Evolutionary conservation across 2,329 filamentous ascomycete species (phyloP).

Genomic region (Dothideomycetes sp.): DNA sequence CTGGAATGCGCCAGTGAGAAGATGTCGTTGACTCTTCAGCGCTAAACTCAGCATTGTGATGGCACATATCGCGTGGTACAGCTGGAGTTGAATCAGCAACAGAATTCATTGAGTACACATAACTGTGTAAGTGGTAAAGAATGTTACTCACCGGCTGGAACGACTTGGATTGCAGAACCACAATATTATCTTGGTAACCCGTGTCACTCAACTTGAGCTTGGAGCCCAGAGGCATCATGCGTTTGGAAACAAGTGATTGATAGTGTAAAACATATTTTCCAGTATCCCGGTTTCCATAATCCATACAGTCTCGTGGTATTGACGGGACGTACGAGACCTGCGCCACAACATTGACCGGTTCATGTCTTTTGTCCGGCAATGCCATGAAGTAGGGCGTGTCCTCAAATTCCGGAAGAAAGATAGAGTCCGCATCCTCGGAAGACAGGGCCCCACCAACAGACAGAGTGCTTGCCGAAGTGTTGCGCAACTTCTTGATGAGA

Average conservation of each 20-base stretch:
- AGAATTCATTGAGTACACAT: background rate
- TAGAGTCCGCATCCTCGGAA: slow-evolving; percentile 1
- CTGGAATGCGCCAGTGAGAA: slow-evolving; percentile 40
- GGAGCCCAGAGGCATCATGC: slow-evolving; percentile 13
- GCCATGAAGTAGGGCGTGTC: slow-evolving; percentile 10
- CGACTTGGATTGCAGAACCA: slow-evolving; percentile 31
- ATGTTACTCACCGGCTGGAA: slow-evolving; percentile 47
- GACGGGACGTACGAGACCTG: background rate
- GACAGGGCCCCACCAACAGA: background rate
- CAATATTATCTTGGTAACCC: slow-evolving; percentile 9
- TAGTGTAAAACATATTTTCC: slow-evolving; percentile 12
- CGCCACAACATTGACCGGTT: background rate
- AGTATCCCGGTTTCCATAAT: background rate
- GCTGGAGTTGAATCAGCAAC: slow-evolving; percentile 25
- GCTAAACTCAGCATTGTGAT: slow-evolving; percentile 34
- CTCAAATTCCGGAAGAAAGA: slow-evolving; percentile 12
- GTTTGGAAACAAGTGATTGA: slow-evolving; percentile 11
- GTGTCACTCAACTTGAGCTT: slow-evolving; percentile 4
- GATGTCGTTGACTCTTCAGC: slow-evolving; percentile 29
- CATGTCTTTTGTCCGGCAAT: background rate
- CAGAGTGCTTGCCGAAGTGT: background rate
- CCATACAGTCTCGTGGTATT: background rate
- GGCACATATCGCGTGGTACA: slow-evolving; percentile 50
- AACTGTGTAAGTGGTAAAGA: slow-evolving; percentile 23
- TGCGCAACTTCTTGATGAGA: slow-evolving; percentile 3